phyloP scores from a whole-genome alignment of 2,329 filamentous ascomycete species.

The Aspergillus sp. region DNA sequence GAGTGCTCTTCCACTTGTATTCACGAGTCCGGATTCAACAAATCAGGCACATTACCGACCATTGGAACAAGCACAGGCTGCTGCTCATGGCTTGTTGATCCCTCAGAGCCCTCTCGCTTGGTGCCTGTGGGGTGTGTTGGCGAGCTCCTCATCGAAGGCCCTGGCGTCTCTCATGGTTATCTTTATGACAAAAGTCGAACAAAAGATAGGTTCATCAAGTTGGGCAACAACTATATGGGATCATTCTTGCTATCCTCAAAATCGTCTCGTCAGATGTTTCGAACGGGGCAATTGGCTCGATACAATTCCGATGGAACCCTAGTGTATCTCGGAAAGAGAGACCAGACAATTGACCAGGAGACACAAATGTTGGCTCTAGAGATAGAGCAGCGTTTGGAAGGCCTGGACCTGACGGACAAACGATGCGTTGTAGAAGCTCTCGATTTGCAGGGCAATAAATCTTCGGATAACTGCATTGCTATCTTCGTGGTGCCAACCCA shows the following conservation, averaged over 20 bases:
- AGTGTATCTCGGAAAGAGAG: constrained; percentile 39
- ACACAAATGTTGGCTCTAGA: constrained; percentile 11
- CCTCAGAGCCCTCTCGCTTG: constrained; percentile 29
- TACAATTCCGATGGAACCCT: constrained; percentile 43
- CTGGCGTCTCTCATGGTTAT: constrained; percentile 62
- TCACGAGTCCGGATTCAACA: constrained; percentile 13
- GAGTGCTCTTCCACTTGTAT: constrained; percentile 34
- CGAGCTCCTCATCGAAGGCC: constrained; percentile 36
- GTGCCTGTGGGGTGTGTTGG: constrained; percentile 41
- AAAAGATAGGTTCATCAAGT: constrained; percentile 56
- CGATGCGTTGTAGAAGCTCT: constrained; percentile 27
- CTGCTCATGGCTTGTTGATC: constrained; percentile 41
- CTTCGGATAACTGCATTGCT: constrained; percentile 13
- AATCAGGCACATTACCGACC: background rate
- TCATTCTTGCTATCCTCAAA: constrained; percentile 3
- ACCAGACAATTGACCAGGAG: constrained; percentile 8
- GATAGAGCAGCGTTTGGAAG: constrained; percentile 23
- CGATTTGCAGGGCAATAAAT: constrained; percentile 2
- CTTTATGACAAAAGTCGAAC: constrained; percentile 59
- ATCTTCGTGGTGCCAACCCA: constrained; percentile 28
- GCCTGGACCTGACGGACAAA: constrained; percentile 22
- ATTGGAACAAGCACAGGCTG: constrained; percentile 34
- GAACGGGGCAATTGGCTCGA: constrained; percentile 45
- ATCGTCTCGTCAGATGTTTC: constrained; percentile 32
- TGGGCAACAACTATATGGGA: constrained; percentile 25